Evolutionary conservation across 2,329 filamentous ascomycete genomes (phyloP).

Genomic region (Fusarium liriodendri): DNA sequence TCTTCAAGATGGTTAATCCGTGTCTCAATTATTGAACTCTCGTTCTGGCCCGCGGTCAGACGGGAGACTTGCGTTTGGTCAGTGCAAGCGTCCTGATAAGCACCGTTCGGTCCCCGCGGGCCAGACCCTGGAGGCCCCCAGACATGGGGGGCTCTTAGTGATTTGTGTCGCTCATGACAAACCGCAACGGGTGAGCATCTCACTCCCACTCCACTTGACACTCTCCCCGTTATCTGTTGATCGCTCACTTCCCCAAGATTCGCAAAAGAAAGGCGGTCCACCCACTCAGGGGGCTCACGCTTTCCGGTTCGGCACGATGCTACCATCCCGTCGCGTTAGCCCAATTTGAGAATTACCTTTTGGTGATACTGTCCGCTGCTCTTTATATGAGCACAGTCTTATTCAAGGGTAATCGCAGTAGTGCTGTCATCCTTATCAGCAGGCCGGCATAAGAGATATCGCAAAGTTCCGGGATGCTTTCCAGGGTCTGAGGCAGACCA

Average conservation of each 20-base stretch:
- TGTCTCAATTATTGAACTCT: background rate
- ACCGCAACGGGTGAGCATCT: conserved; percentile 4
- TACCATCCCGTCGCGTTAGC: conserved; percentile 22
- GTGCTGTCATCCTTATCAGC: conserved; percentile 27
- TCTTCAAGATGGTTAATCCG: background rate
- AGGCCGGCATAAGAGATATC: conserved; percentile 3
- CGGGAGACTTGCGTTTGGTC: conserved; percentile 51
- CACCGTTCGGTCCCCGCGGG: conserved; percentile 1
- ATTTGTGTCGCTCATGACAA: conserved; percentile 39
- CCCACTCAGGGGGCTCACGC: background rate
- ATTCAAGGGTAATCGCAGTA: background rate
- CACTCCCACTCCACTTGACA: background rate
- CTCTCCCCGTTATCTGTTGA: conserved; percentile 13
- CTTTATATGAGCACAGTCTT: background rate
- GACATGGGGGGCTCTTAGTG: conserved; percentile 7
- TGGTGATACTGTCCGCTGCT: background rate
- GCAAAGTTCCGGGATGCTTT: background rate
- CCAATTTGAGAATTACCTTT: conserved; percentile 12
- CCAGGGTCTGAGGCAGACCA: conserved; percentile 30
- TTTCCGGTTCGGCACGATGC: conserved; percentile 13
- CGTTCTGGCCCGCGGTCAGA: background rate
- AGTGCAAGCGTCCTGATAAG: conserved; percentile 52
- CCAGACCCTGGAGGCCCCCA: conserved; percentile 2
- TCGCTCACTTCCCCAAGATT: background rate
- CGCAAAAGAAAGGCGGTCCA: conserved; percentile 22